These are phyloP conservation scores for Clavispora vitiphila DNA, from an alignment of 805 yeast genomes.

Conservation along the genomic window DNA sequence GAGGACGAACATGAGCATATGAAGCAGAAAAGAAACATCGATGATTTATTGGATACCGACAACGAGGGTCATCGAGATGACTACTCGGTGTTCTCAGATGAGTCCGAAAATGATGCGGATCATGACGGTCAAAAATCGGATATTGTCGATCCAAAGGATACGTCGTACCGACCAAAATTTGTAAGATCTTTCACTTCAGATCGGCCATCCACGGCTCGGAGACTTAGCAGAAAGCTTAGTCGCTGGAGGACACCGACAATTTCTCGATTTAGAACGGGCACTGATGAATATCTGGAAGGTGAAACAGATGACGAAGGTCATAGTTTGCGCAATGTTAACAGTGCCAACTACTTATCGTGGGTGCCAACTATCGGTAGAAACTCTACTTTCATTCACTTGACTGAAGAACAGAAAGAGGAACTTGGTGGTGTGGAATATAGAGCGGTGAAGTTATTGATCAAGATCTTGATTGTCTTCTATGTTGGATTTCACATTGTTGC, in stretches of 20 bases:
- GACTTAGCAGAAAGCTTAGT: conserved; percentile 5
- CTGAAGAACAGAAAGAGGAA: conserved; percentile 84
- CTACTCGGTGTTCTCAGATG: conserved; percentile 8
- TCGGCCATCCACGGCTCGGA: conserved; percentile 1
- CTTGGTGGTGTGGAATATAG: conserved; percentile 97
- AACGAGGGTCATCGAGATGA: conserved; percentile 14
- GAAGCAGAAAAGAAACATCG: conserved; percentile 4
- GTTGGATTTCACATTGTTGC: conserved; percentile 68
- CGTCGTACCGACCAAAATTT: neutral
- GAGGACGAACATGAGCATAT: neutral
- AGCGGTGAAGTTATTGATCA: conserved; percentile 71
- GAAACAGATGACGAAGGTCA: conserved; percentile 16
- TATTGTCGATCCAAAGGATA: neutral
- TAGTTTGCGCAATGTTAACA: conserved; percentile 28
- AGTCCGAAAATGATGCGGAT: conserved; percentile 9
- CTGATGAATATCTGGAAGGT: conserved; percentile 15
- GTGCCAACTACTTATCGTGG: conserved; percentile 77
- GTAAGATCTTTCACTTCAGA: neutral
- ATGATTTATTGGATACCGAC: conserved; percentile 3
- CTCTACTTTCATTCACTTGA: conserved; percentile 79
- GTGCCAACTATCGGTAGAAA: conserved; percentile 89
- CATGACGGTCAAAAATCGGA: conserved; percentile 12
- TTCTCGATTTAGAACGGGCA: conserved; percentile 6
- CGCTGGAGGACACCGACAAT: conserved; percentile 16
- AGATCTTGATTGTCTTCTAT: conserved; percentile 61